Base-by-base conservation (phyloP, 352 stramenopile species). In the Pythium aquatile region DNA sequence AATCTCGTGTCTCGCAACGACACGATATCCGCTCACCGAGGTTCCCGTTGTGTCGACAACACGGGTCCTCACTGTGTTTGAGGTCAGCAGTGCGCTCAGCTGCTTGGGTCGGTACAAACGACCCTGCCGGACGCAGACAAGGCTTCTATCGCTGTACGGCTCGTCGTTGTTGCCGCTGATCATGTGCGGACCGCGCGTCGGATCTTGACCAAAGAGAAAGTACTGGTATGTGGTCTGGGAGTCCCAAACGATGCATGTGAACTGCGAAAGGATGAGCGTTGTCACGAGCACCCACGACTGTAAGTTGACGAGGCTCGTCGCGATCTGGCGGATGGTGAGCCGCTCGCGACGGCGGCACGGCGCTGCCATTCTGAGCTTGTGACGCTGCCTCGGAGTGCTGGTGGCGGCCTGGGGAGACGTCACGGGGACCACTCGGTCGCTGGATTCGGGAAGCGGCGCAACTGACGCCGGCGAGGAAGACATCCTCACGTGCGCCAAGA, bases 121-220 rank as follows among this genome's bases (percentile, higher is more conserved):
- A 9, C 76, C 80, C 37, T 78, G 65, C 14, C 65, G 69, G 2
- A 83, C 64, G 46, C 81, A 87, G 10, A 69, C 75, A 13, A 90
- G 7, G 0, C 76, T 5, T 5, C 81, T 77, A 44, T 87, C 81
- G 5, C 69, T 75, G 55, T 75, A 83, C 5, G 72, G 75, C 28
- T 81, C 78, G 33, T 87, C 80, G 58, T 87, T 87, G 42, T 35
- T 49, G 32, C 75, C 73, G 10, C 47, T 54, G 20, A 73, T 62
- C 7, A 33, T 6, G 32, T 35, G 47, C 1, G 28, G n/a, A 0
- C 61, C 66, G 0, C 55, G 40, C 3, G 30, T 33, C 1, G 76
- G 76, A 0, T 69, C 47, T 13, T 60, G 53, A 5, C 74, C 74
- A 35, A 68, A 76, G 4, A 69, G 5, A 47, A 69, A 29, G 33